Base-by-base conservation (phyloP, 129 eudicot species). In the Artemisia annua region DNA sequence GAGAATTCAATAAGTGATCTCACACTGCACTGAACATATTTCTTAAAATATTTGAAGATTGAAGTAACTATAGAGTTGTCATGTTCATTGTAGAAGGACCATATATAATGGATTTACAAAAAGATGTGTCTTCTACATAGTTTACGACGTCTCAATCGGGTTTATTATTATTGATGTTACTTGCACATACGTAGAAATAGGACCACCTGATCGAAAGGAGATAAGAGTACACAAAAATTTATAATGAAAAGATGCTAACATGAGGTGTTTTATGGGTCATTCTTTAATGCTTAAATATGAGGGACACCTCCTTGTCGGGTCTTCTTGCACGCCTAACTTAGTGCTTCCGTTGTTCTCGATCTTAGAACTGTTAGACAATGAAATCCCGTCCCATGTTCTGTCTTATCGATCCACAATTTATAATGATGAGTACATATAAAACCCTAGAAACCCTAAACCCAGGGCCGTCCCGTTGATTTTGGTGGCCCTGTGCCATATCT, bases 191-290 rank as follows among this genome's bases (percentile, higher is more conserved):
- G 54, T 64, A 30, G 24, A 43, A 19, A 53, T 52, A 30, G 79
- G 79, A 75, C 79, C 79, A 75, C 65, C 19, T 26, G 69, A 59
- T 72, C 49, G 26, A 24, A 59, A 72, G 48, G 7, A 66, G 67
- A 66, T 75, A 16, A 14, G 46, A 48, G 60, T 66, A 75, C 67
- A 55, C n/a, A 28, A 55, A 20, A 22, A 75, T 66, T 75, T 75
- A 55, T 66, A 17, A 35, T 46, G 67, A 56, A 72, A 75, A 39
- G 54, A 63, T 74, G 20, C 78, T 17, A 51, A 54, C 57, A 53
- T 54, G 46, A 53, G 48, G 54, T 65, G 44, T 53, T 64, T 35
- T 65, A 8, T 65, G 22, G 66, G 54, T 39, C 15, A 64, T 64
- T 74, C 60, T 60, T 74, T 7, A 74, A 52, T 63, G 53, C 78